These are phyloP conservation scores for Simmondsia chinensis DNA, from an alignment of 148 eudicot species.

Conservation along the genomic window DNA sequence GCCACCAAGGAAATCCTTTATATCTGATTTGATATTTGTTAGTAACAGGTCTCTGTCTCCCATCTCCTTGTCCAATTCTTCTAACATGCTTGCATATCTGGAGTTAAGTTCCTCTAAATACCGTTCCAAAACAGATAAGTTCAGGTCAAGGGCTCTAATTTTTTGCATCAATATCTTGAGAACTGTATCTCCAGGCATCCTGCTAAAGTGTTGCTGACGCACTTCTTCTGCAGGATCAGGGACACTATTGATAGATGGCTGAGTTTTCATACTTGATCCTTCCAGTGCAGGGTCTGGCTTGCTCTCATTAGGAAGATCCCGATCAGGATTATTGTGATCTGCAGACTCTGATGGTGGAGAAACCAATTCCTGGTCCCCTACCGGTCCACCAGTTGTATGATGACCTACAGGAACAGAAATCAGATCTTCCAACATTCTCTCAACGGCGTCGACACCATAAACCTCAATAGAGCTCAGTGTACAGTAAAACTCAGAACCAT, in stretches of 20 bases:
- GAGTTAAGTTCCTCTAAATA: constrained; percentile 83
- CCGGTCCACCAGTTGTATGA: constrained; percentile 18
- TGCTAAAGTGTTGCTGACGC: constrained; percentile 61
- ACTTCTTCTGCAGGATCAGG: constrained; percentile 68
- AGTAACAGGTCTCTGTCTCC: constrained; percentile 53
- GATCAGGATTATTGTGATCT: constrained; percentile 18
- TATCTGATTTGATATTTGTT: constrained; percentile 51
- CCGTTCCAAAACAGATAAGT: constrained; percentile 74
- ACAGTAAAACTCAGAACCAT: constrained; percentile 92
- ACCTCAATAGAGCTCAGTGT: constrained; percentile 86
- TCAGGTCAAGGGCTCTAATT: constrained; percentile 74
- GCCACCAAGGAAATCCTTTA: constrained; percentile 46
- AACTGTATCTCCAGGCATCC: constrained; percentile 97
- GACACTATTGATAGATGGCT: constrained; percentile 10
- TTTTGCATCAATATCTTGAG: constrained; percentile 96
- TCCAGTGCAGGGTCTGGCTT: constrained; percentile 22
- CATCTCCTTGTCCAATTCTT: constrained; percentile 61
- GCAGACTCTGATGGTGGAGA: constrained; percentile 10
- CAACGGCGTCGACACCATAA: constrained; percentile 96
- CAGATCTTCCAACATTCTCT: constrained; percentile 89
- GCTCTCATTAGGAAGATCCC: constrained; percentile 11
- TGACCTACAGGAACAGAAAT: constrained; percentile 55
- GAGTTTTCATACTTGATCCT: constrained; percentile 24
- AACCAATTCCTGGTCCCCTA: constrained; percentile 21
- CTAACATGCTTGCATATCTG: constrained; percentile 59